These are phyloP conservation scores for Hordeum marinum DNA, from an alignment of 176 grass and related monocot species.

Conservation along the genomic window DNA sequence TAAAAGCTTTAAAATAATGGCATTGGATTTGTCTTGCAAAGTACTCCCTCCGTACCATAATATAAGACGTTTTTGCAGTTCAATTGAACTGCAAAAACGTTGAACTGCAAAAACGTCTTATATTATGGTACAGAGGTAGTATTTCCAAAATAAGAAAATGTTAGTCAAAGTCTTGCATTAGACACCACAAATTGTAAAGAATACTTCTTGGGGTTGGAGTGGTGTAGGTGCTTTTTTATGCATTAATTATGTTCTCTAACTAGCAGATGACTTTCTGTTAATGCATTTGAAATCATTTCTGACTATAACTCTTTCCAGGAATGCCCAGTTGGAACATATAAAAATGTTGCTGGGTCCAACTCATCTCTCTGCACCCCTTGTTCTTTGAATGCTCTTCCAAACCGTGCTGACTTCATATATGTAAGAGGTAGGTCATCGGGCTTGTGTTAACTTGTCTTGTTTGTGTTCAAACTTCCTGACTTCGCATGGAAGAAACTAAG, in stretches of 20 bases:
- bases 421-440: conserved; percentile 69
- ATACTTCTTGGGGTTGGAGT: not conserved
- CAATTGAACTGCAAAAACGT: too few relatives aligned
- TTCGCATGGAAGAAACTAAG: conserved; percentile 4
- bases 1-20: not conserved
- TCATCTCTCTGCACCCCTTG: conserved; percentile 82
- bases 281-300: not conserved
- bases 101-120: too few relatives aligned
- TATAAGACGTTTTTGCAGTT: too few relatives aligned
- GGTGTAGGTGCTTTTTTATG: not conserved
- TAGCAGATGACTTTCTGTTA: not conserved
- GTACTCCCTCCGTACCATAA: too few relatives aligned
- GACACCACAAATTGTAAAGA: not conserved
- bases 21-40: not conserved
- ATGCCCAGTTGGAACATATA: conserved; percentile 94
- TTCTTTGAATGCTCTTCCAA: conserved; percentile 69
- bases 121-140: not conserved
- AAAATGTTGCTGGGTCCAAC: conserved; percentile 76
- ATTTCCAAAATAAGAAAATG: not conserved
- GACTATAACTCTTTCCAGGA: conserved; percentile 58
- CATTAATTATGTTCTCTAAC: not conserved
- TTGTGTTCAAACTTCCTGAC: conserved; percentile 7
- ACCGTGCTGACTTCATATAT: conserved; percentile 87
- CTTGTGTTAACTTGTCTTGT: conserved; percentile 14
- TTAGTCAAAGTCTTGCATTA: not conserved